Evolutionary conservation across 352 stramenopile species (phyloP).

Genomic region (Pythium angustatum): DNA sequence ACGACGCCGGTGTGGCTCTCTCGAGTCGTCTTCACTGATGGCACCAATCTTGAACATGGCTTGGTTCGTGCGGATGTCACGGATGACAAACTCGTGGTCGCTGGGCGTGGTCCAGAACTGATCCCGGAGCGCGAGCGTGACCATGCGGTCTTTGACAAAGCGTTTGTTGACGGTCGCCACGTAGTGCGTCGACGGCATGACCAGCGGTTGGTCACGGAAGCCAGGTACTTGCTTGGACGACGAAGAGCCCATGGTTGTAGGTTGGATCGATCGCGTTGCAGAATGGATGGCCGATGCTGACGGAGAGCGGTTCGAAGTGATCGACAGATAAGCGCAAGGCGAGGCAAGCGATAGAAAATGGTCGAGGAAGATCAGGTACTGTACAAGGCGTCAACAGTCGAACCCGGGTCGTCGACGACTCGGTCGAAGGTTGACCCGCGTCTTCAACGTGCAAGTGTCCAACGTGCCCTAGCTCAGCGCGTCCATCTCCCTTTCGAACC

Average conservation of each 20-base stretch:
- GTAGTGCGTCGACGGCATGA: slow-evolving; percentile 13
- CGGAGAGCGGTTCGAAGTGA: background rate
- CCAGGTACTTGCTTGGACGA: background rate
- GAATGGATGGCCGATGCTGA: background rate
- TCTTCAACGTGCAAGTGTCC: too few species aligned
- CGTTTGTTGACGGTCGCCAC: slow-evolving; percentile 19
- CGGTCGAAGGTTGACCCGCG: too few species aligned
- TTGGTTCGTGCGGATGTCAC: slow-evolving; percentile 8
- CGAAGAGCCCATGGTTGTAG: slow-evolving; percentile 8
- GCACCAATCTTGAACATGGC: slow-evolving; percentile 11
- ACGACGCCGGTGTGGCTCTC: background rate
- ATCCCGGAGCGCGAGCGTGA: slow-evolving; percentile 19
- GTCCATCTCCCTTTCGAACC: too few species aligned
- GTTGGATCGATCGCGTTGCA: background rate
- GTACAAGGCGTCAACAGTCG: too few species aligned
- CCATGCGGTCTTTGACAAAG: slow-evolving; percentile 19
- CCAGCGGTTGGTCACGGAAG: background rate
- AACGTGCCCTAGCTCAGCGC: too few species aligned
- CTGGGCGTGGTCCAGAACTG: slow-evolving; percentile 20
- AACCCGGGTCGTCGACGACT: too few species aligned
- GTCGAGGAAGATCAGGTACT: too few species aligned
- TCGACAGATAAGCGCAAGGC: background rate
- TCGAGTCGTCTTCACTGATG: slow-evolving; percentile 5
- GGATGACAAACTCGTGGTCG: slow-evolving; percentile 18
- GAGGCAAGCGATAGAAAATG: too few species aligned